Base-by-base conservation (phyloP, 345 rosid species). In the Xanthoceras sorbifolium region DNA sequence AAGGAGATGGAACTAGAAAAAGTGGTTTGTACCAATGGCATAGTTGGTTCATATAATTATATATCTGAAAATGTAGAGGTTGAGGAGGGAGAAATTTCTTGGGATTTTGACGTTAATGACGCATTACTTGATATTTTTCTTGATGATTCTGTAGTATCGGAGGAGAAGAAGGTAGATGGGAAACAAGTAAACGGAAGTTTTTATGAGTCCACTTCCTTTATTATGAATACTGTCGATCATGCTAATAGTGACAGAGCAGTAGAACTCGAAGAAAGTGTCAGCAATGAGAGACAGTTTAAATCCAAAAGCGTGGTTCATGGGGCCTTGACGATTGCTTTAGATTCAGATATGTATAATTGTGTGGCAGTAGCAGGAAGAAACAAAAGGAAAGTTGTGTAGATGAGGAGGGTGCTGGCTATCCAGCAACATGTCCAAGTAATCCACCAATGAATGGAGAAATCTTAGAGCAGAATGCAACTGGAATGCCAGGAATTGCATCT, bases 61-160 rank as follows among this genome's bases (percentile, higher is more conserved):
- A 75, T 81, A 59, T 78, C 77, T 78, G 85, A 86, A 78, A 83
- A 83, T 71, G 84, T 74, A 18, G 91, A 81, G 64, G 79, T 79
- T 29, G 94, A 89, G 82, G 91, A 87, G 77, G 88, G 90, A 77
- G 94, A 89, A 82, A 77, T 89, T 74, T 85, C 85, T 74, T 89
- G 84, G 25, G 84, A 81, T 60, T 82, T 80, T 57, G 77, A 26
- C 63, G 65, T 64, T 71, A 46, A 66, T 40, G 74, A 70, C 29
- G 78, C 36, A 64, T 64, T 65, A 36, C 14, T 42, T 44, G 85
- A 77, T 84, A 55, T 79, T 75, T 25, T 80, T 71, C 2, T 29
- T 65, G 84, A 44, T n/a, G 81, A 82, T 78, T 84, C 68, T 66
- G 34, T 74, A 52, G 69, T 57, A 28, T 61, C 79, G 4, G 78